Evolutionary conservation across 805 yeast genomes (phyloP).

Genomic region (Saccharomycopsis schoenii): DNA sequence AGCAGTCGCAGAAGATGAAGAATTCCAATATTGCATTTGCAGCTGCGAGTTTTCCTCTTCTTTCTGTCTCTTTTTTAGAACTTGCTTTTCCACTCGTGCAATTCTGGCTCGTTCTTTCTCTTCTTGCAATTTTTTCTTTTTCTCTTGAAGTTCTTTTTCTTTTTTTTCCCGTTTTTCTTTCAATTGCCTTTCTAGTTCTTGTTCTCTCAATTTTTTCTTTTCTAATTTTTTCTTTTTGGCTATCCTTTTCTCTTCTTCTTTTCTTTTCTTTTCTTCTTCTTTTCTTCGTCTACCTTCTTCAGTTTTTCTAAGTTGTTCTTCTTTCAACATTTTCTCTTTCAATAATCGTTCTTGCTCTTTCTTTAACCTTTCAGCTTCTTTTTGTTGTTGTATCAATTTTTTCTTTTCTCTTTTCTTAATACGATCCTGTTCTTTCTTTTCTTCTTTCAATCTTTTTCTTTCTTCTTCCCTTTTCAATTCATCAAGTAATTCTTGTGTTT

Average conservation of each 20-base stretch:
- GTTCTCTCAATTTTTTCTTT: constrained; percentile 7
- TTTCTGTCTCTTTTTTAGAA: neutral
- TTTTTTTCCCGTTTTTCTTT: constrained; percentile 3
- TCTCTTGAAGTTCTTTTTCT: constrained; percentile 5
- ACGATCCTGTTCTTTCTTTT: constrained; percentile 15
- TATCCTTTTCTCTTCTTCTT: constrained; percentile 10
- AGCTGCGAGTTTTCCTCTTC: neutral
- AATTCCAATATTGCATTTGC: neutral
- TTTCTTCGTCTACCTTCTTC: constrained; percentile 14
- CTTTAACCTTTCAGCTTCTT: constrained; percentile 15
- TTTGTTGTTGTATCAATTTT: constrained; percentile 14
- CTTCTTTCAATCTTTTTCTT: constrained; percentile 13
- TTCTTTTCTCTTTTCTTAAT: constrained; percentile 17
- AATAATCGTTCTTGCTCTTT: constrained; percentile 15
- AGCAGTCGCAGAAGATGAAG: neutral
- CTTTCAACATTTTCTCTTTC: constrained; percentile 11
- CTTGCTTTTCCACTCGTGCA: neutral
- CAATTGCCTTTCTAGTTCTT: constrained; percentile 4
- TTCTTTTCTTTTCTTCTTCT: constrained; percentile 15
- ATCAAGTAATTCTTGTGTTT: constrained; percentile 13
- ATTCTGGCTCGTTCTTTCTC: neutral
- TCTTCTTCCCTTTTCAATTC: constrained; percentile 16
- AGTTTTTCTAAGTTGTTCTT: constrained; percentile 13
- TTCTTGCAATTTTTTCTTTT: constrained; percentile 3
- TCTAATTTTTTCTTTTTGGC: constrained; percentile 6